Evolutionary conservation across 345 rosid species (phyloP).

Genomic region (Salix viminalis): DNA sequence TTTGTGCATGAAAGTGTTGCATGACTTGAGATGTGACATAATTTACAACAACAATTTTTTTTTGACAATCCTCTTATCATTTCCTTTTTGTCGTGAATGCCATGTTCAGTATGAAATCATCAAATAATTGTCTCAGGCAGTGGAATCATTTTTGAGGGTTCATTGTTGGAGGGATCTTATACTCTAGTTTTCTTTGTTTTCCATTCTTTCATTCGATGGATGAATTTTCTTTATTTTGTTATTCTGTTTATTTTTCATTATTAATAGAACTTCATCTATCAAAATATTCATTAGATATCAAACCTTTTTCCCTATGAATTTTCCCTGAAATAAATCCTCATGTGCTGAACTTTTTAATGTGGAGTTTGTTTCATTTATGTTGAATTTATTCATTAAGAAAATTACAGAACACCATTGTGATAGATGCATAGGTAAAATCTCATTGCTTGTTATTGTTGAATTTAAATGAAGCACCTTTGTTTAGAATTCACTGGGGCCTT

Average conservation of each 20-base stretch:
- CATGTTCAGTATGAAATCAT: background rate
- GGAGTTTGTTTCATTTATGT: background rate
- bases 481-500: background rate
- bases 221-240: background rate
- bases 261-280: background rate
- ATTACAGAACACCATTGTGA: background rate
- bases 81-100: background rate
- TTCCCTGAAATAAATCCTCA: background rate
- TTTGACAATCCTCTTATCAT: background rate
- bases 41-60: background rate
- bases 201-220: background rate
- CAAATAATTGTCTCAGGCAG: background rate
- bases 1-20: background rate
- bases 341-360: background rate
- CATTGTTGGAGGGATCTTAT: background rate
- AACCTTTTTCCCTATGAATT: background rate
- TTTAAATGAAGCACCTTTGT: background rate
- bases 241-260: background rate
- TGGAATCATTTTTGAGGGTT: background rate
- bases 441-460: background rate
- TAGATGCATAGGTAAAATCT: background rate
- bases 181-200: background rate
- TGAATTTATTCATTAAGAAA: background rate
- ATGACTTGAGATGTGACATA: background rate
- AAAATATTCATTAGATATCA: background rate